Conservation (phyloP, 495 filamentous ascomycete species). For the Antarctomyces pellizariae region DNA sequence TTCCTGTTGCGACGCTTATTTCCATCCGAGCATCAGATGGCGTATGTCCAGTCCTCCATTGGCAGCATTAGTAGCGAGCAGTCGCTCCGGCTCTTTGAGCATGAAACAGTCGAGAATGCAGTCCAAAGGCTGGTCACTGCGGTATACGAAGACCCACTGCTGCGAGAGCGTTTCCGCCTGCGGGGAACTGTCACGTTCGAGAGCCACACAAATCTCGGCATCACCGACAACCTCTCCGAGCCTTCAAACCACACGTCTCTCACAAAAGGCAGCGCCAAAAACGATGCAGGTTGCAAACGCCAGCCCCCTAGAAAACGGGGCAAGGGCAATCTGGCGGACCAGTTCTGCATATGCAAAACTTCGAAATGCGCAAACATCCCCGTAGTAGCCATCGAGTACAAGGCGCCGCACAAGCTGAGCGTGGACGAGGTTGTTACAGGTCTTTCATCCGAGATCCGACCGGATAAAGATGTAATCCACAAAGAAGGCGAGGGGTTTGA, state of each 20-base stretch:
- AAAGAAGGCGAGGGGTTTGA: constrained; percentile 10
- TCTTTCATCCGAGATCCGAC: constrained; percentile 12
- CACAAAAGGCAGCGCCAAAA: constrained; percentile 2
- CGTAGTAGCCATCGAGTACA: constrained; percentile 18
- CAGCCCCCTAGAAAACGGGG: constrained; percentile 8
- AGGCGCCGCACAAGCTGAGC: constrained; percentile 21
- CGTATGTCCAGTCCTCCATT: constrained; percentile 10
- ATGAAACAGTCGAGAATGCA: constrained; percentile 12
- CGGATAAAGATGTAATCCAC: constrained; percentile 13
- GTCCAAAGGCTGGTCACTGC: constrained; percentile 12
- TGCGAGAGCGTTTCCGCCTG: constrained; percentile 12
- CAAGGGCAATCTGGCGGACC: constrained; percentile 15
- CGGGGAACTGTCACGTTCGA: constrained; percentile 15
- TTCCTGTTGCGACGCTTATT: constrained; percentile 4
- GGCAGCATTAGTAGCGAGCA: constrained; percentile 13
- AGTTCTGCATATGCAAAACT: constrained; percentile 20
- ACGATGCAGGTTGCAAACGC: constrained; percentile 2
- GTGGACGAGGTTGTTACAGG: constrained; percentile 11
- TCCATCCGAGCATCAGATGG: constrained; percentile 14
- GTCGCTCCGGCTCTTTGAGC: constrained; percentile 13
- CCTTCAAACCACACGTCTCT: constrained; percentile 2
- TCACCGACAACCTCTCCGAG: constrained; percentile 3
- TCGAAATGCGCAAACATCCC: constrained; percentile 12
- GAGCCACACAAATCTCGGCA: constrained; percentile 15
- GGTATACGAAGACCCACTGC: constrained; percentile 9